phyloP scores from a whole-genome alignment of 352 stramenopile genomes.

The Phytophthora fragariaefolia region DNA sequence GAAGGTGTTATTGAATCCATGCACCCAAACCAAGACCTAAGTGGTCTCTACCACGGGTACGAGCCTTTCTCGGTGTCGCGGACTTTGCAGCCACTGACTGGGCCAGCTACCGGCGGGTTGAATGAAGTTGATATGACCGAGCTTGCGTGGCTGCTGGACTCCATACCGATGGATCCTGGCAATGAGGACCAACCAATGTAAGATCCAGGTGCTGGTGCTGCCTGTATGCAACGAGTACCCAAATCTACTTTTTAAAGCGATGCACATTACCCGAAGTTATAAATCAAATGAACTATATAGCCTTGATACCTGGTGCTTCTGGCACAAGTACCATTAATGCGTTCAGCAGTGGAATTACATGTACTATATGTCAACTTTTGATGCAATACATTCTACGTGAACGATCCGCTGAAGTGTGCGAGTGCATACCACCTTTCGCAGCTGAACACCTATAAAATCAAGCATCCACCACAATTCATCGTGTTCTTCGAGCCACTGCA shows the following conservation, averaged over 20 bases:
- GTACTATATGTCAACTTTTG: not conserved
- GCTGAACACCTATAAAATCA: not conserved
- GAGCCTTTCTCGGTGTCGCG: conserved; percentile 34
- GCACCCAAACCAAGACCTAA: conserved; percentile 42
- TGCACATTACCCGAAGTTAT: conserved; percentile 3
- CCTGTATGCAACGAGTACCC: not conserved
- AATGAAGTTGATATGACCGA: conserved; percentile 40
- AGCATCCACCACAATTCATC: not conserved
- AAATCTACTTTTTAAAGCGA: not conserved
- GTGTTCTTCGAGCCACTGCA: not conserved
- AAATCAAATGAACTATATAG: conserved; percentile 9
- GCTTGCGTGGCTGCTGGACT: conserved; percentile 41
- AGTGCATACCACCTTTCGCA: not conserved
- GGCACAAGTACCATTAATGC: not conserved
- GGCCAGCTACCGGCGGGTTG: conserved; percentile 5
- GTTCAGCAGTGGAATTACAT: too few relatives aligned
- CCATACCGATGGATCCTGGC: conserved; percentile 31
- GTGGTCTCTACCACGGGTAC: conserved; percentile 49
- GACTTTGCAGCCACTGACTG: conserved; percentile 22
- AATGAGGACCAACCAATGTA: conserved; percentile 29
- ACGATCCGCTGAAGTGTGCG: conserved; percentile 1
- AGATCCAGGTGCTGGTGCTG: not conserved
- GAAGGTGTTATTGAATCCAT: conserved; percentile 51
- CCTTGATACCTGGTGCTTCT: not conserved
- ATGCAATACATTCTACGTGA: not conserved